These are phyloP conservation scores for Azolla pinnata DNA, from an alignment of 75 land plant species.

Conservation along the genomic window DNA sequence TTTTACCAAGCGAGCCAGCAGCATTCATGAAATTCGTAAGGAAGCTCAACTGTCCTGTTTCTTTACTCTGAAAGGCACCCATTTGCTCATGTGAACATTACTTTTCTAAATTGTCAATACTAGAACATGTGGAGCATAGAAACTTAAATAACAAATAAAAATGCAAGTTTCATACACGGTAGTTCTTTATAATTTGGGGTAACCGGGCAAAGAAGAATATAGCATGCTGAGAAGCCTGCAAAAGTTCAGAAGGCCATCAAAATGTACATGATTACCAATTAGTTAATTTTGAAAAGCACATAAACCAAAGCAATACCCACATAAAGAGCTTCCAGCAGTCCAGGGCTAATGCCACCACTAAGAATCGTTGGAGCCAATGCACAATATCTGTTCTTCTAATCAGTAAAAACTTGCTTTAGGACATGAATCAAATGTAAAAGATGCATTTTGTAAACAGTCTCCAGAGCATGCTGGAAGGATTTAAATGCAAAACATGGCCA, in stretches of 20 bases:
- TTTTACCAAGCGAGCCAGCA: conserved; percentile 59
- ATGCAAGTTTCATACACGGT: conserved; percentile 51
- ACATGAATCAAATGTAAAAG: background rate
- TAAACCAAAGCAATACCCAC: conserved; percentile 42
- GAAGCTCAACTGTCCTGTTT: conserved; percentile 88
- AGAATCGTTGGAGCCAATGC: conserved; percentile 81
- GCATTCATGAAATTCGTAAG: conserved; percentile 77
- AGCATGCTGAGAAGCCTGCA: conserved; percentile 75
- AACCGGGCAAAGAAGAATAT: conserved; percentile 74
- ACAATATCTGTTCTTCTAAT: conserved; percentile 50
- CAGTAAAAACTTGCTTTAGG: background rate
- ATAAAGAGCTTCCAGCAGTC: conserved; percentile 81
- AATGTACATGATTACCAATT: background rate
- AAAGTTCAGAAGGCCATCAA: background rate
- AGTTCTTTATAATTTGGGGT: conserved; percentile 82
- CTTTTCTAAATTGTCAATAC: too few relatives aligned
- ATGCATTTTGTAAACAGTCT: background rate
- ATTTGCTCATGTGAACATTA: background rate
- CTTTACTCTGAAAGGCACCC: conserved; percentile 52
- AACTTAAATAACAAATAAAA: too few relatives aligned
- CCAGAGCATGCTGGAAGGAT: too few relatives aligned
- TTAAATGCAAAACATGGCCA: too few relatives aligned
- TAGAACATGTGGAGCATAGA: too few relatives aligned
- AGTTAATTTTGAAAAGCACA: background rate
- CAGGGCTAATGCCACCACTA: conserved; percentile 63